A percentile compares a stretch with the other conserved stretches of the same genome.
These are phyloP conservation scores for Wilcoxina mikolae DNA, from an alignment of 495 filamentous ascomycete genomes.

Conservation along the genomic window DNA sequence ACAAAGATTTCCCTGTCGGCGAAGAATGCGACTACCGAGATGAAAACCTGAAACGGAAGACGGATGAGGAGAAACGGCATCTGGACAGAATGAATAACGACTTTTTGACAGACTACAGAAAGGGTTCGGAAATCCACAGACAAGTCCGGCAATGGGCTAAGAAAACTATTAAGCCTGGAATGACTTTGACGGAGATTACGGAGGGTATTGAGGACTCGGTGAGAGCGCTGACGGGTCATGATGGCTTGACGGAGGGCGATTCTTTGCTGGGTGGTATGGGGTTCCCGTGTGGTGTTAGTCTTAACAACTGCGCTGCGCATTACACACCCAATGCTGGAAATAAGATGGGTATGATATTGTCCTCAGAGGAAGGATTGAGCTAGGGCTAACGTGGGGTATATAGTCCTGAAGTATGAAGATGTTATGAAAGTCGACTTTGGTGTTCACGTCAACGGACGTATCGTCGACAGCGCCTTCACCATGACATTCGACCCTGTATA, in stretches of 20 bases:
- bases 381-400: background rate
- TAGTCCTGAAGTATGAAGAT: conserved; percentile 58
- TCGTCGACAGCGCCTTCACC: conserved; percentile 88
- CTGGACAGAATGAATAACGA: conserved; percentile 70
- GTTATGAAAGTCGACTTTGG: conserved; percentile 93
- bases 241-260: conserved; percentile 65
- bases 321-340: conserved; percentile 86
- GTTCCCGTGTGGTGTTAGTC: conserved; percentile 72
- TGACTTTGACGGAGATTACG: conserved; percentile 65
- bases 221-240: conserved; percentile 60
- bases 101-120: conserved; percentile 72
- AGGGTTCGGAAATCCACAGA: conserved; percentile 75
- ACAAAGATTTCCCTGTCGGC: conserved; percentile 58
- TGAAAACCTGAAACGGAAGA: conserved; percentile 69
- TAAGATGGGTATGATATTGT: conserved; percentile 39
- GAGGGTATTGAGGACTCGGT: conserved; percentile 77
- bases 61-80: conserved; percentile 75
- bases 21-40: conserved; percentile 63
- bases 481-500: conserved; percentile 75
- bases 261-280: conserved; percentile 68
- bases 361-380: background rate
- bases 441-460: conserved; percentile 77
- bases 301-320: conserved; percentile 82
- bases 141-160: conserved; percentile 76
- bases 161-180: conserved; percentile 66